Evolutionary conservation across 2,329 filamentous ascomycete genomes (phyloP).

Genomic region (Mariannaea sp.): DNA sequence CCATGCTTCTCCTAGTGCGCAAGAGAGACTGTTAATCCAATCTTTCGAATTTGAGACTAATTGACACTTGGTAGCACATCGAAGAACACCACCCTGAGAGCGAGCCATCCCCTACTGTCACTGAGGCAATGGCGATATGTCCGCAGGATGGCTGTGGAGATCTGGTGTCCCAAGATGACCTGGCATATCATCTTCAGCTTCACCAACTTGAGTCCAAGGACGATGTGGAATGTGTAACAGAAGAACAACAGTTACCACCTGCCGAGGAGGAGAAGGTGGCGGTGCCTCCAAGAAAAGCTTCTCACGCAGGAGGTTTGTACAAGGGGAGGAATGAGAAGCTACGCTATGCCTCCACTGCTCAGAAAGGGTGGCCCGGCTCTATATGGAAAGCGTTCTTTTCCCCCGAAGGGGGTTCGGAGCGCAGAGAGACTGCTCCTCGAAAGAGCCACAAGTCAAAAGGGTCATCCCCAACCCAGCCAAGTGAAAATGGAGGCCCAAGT

Average conservation of each 20-base stretch:
- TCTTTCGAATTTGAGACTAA: slow-evolving; percentile 20
- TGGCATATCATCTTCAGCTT: slow-evolving; percentile 34
- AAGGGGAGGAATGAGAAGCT: slow-evolving; percentile 23
- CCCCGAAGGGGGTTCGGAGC: slow-evolving; percentile 13
- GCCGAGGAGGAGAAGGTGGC: slow-evolving; percentile 5
- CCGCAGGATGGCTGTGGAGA: slow-evolving; percentile 61
- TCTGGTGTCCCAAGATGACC: slow-evolving; percentile 38
- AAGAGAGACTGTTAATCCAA: slow-evolving; percentile 5
- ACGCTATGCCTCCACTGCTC: no score
- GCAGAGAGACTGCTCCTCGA: slow-evolving; percentile 26
- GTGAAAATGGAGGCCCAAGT: slow-evolving; percentile 8
- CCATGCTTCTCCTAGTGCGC: slow-evolving; percentile 45
- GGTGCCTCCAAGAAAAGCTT: not conserved
- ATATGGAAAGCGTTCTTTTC: slow-evolving; percentile 34
- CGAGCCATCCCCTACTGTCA: slow-evolving; percentile 18
- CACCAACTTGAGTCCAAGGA: slow-evolving; percentile 34
- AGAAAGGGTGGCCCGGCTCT: slow-evolving; percentile 24
- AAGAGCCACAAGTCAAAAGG: slow-evolving; percentile 34
- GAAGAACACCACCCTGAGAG: slow-evolving; percentile 36
- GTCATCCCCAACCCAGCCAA: not conserved
- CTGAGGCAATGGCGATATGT: slow-evolving; percentile 24
- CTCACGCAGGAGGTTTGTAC: not conserved
- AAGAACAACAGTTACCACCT: slow-evolving; percentile 14
- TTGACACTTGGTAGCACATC: slow-evolving; percentile 34
- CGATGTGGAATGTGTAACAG: slow-evolving; percentile 18